phyloP scores from a whole-genome alignment of 805 yeast species.

The Clavispora phyllophila region DNA sequence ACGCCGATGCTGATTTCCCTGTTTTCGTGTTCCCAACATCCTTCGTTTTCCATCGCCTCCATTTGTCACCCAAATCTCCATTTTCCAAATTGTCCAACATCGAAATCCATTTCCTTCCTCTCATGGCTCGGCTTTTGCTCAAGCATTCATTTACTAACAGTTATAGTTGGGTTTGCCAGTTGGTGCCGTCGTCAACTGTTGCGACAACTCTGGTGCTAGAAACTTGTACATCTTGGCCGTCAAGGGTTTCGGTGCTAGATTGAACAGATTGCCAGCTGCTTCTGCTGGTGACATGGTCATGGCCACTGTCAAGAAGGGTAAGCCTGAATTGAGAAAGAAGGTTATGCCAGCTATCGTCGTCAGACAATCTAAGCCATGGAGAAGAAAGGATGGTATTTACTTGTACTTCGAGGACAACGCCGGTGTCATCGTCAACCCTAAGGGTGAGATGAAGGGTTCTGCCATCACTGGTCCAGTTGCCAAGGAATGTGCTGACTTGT shows the following conservation, averaged over 20 bases:
- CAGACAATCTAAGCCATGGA: slow-evolving; percentile 99
- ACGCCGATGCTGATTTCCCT: neutral
- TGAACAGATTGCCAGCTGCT: slow-evolving; percentile 99
- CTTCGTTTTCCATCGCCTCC: neutral
- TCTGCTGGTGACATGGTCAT: slow-evolving; percentile 99
- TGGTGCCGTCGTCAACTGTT: slow-evolving; percentile 99
- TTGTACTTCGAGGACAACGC: slow-evolving; percentile 99
- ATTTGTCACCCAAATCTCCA: no score
- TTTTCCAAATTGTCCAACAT: no score
- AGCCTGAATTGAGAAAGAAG: slow-evolving; percentile 99
- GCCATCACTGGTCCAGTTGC: slow-evolving; percentile 99
- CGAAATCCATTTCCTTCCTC: neutral
- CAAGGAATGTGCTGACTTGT: slow-evolving; percentile 99
- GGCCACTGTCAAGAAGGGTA: slow-evolving; percentile 99
- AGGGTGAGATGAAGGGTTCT: slow-evolving; percentile 99
- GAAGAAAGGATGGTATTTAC: slow-evolving; percentile 99
- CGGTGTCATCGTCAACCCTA: slow-evolving; percentile 99
- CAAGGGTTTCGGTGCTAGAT: slow-evolving; percentile 99
- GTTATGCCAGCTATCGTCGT: slow-evolving; percentile 99
- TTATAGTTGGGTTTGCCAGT: slow-evolving; percentile 94
- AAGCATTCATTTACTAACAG: slow-evolving; percentile 22
- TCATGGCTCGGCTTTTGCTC: neutral
- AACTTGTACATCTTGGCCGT: slow-evolving; percentile 98
- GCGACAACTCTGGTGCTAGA: slow-evolving; percentile 99
- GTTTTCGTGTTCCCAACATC: neutral